A percentile compares a stretch with the other conserved stretches of the same genome.
Conservation (phyloP, 2,329 filamentous ascomycete species). For the Exophiala aquamarina region DNA sequence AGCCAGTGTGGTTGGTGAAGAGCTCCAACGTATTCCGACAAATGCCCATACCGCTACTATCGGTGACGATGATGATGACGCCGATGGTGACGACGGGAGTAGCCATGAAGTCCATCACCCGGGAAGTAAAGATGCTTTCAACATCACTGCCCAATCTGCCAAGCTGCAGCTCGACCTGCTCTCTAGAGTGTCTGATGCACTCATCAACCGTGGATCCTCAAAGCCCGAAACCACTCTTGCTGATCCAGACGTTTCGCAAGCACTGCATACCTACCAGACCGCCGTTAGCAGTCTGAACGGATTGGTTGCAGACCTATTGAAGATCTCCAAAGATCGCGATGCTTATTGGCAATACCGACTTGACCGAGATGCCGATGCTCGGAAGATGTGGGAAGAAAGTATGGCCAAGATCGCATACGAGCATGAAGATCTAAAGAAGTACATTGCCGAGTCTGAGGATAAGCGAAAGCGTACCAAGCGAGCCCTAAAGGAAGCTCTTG, state of each 20-base stretch:
- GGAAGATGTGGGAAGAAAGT: conserved; percentile 97
- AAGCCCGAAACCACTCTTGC: conserved; percentile 72
- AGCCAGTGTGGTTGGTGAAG: conserved; percentile 51
- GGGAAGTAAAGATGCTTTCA: conserved; percentile 87
- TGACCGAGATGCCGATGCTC: conserved; percentile 85
- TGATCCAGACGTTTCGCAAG: conserved; percentile 73
- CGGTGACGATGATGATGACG: conserved; percentile 56
- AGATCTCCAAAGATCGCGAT: conserved; percentile 91
- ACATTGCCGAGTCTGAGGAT: conserved; percentile 83
- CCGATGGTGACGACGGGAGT: conserved; percentile 80
- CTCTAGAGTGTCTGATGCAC: conserved; percentile 73
- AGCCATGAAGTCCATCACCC: conserved; percentile 68
- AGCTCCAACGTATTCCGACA: conserved; percentile 50
- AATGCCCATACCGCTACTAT: conserved; percentile 49
- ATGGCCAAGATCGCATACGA: conserved; percentile 96
- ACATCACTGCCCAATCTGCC: conserved; percentile 94
- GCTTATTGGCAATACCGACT: conserved; percentile 95
- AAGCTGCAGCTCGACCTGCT: conserved; percentile 90
- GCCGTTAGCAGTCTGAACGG: conserved; percentile 85
- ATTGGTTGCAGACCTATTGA: conserved; percentile 80
- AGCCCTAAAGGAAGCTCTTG: conserved; percentile 81
- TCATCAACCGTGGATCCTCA: conserved; percentile 47
- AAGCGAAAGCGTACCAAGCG: conserved; percentile 89
- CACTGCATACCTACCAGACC: conserved; percentile 80
- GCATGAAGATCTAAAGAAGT: conserved; percentile 85